Base-by-base conservation (phyloP, 2,329 filamentous ascomycete genomes). In the Zalaria obscura region DNA sequence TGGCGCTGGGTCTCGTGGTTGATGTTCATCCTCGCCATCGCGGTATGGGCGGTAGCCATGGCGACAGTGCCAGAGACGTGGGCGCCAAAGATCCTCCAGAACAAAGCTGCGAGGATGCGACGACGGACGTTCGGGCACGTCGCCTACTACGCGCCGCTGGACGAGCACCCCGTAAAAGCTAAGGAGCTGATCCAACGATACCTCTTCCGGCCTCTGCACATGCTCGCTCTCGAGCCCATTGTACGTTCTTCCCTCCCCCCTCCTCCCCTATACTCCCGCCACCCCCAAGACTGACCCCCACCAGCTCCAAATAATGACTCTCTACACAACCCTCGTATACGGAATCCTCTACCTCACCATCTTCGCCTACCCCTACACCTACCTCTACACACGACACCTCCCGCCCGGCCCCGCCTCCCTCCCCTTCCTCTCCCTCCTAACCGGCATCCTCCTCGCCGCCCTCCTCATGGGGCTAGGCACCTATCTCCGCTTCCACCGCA, bases 21-120 rank as follows among this genome's bases (percentile, higher is more conserved):
- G 10, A 47, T 43, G 1, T 10, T 45, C 9, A 44, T 74, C 39
- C 60, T 69, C 48, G 58, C 60, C 1, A 53, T 51, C 5, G 49
- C 61, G 3, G 61, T 72, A 45, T 60, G 61, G 1, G 37, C 57
- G 4, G 41, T 70, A 25, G 63, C 59, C 0, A 48, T 66, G 26
- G 42, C 70, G 25, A 48, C 67, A 10, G 55, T 74, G 2, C 67
- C 66, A 0, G 73, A 77, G 53, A 69, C 72, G 0, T 73, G 65
- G 29, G 62, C 56, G 0, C 63, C 66, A 0, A 61, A 63, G 9
- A 57, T 76, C 25, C 58, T 76, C 6, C 57, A 66, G 43, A 50
- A 52, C 3, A 64, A 66, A 27, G 72, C 72, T 4, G 56, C 55
- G 9, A 58, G 58, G 8, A 52, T 75, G 7, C 64, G 71, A 9